Conservation (phyloP, 352 stramenopile species). For the Phytophthora capsici region DNA sequence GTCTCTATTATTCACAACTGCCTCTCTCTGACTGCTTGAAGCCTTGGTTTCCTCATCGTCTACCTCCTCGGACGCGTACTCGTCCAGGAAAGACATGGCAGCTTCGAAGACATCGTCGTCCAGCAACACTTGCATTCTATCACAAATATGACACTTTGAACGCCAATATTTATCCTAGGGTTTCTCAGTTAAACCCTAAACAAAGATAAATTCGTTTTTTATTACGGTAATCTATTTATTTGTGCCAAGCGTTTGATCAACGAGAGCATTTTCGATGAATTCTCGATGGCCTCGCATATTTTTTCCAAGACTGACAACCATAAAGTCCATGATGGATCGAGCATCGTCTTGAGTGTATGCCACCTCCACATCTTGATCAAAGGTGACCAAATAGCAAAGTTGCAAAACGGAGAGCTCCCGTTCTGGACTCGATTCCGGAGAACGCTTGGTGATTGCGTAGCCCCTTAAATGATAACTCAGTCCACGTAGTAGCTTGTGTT, state of each 20-base stretch:
- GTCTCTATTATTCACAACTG: too few species aligned
- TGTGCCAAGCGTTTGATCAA: constrained; percentile 7
- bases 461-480: constrained; percentile 49
- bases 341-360: constrained; percentile 1
- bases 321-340: constrained; percentile 24
- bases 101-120: constrained; percentile 18
- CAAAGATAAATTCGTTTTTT: background rate
- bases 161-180: background rate
- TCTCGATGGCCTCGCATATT: constrained; percentile 23
- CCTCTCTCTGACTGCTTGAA: background rate
- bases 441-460: constrained; percentile 44
- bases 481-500: constrained; percentile 35
- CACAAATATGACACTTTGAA: background rate
- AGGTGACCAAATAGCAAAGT: constrained; percentile 17
- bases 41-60: background rate
- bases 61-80: constrained; percentile 1
- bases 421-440: constrained; percentile 1
- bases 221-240: constrained; percentile 3
- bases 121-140: background rate
- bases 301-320: constrained; percentile 15
- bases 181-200: background rate
- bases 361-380: constrained; percentile 11
- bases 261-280: constrained; percentile 25
- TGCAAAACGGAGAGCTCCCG: constrained; percentile 14
- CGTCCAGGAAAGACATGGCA: constrained; percentile 16